These are phyloP conservation scores for Hyphodiscus hymeniophilus DNA, from an alignment of 495 filamentous ascomycete species.

Conservation along the genomic window DNA sequence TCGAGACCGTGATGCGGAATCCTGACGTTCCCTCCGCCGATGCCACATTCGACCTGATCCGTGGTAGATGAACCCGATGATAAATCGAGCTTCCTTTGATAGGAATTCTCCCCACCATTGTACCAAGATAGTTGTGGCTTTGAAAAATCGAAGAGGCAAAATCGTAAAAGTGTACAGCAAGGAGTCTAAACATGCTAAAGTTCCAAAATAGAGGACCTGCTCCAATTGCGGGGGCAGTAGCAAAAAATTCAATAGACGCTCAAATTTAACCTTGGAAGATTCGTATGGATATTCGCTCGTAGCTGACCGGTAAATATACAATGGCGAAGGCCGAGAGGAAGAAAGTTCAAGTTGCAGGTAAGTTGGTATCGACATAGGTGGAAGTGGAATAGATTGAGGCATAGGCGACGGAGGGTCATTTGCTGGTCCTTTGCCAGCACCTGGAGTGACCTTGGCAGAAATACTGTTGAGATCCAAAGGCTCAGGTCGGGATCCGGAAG, in stretches of 20 bases:
- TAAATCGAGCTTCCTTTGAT: slow-evolving; percentile 53
- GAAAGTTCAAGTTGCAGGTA: slow-evolving; percentile 85
- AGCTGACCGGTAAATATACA: slow-evolving; percentile 75
- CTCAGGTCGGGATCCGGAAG: slow-evolving; percentile 13
- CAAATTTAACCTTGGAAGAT: slow-evolving; percentile 91
- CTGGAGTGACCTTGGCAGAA: neutral
- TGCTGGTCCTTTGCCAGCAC: neutral
- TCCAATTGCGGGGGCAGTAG: slow-evolving; percentile 78
- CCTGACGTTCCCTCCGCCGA: slow-evolving; percentile 36
- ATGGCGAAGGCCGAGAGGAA: slow-evolving; percentile 68
- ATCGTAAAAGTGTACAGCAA: slow-evolving; percentile 97
- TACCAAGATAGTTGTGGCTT: slow-evolving; percentile 66
- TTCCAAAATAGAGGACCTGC: slow-evolving; percentile 76
- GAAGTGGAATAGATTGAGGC: slow-evolving; percentile 46
- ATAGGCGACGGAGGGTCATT: slow-evolving; percentile 15
- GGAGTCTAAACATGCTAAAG: slow-evolving; percentile 86
- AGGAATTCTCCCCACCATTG: slow-evolving; percentile 64
- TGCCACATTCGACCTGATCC: slow-evolving; percentile 73
- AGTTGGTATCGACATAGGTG: slow-evolving; percentile 79
- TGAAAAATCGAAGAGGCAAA: slow-evolving; percentile 80
- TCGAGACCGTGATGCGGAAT: slow-evolving; percentile 22
- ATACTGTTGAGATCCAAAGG: slow-evolving; percentile 14
- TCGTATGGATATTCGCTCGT: slow-evolving; percentile 82
- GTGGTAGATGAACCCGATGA: slow-evolving; percentile 63
- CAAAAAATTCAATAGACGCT: slow-evolving; percentile 85